Conservation (phyloP, 495 filamentous ascomycete species). For the Cercophora scortea region DNA sequence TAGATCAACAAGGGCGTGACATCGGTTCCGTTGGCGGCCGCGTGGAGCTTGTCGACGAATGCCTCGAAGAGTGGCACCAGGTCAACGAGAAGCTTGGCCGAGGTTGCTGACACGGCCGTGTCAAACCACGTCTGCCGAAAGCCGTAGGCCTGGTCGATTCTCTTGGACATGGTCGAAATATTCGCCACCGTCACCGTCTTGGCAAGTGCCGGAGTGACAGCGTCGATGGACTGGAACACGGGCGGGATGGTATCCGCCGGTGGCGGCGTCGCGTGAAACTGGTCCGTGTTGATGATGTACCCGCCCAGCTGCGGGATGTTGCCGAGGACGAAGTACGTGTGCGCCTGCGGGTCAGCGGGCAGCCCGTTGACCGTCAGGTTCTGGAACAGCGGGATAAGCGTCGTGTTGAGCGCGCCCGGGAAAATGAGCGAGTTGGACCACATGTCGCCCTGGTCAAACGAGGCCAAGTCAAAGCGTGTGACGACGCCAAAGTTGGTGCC, state of each 20-base stretch:
- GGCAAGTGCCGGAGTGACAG: background rate
- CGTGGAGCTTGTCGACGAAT: slow-evolving; percentile 3
- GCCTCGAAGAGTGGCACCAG: slow-evolving; percentile 11
- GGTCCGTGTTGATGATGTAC: slow-evolving; percentile 7
- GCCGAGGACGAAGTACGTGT: slow-evolving; percentile 15
- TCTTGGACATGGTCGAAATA: slow-evolving; percentile 4
- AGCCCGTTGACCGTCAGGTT: slow-evolving; percentile 15
- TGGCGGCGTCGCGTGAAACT: slow-evolving; percentile 10
- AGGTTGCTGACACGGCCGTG: slow-evolving; percentile 8
- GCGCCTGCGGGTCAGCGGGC: slow-evolving; percentile 8
- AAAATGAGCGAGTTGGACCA: slow-evolving; percentile 16
- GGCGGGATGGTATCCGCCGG: slow-evolving; percentile 1
- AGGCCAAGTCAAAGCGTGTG: slow-evolving; percentile 26
- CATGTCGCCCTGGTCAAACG: slow-evolving; percentile 18
- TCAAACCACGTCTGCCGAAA: slow-evolving; percentile 12
- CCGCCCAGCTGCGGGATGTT: slow-evolving; percentile 7
- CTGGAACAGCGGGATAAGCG: slow-evolving; percentile 14
- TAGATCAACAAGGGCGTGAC: slow-evolving; percentile 9
- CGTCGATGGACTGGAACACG: slow-evolving; percentile 6
- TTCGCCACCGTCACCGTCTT: slow-evolving; percentile 7
- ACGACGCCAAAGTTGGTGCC: slow-evolving; percentile 52
- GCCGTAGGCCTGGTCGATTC: slow-evolving; percentile 6
- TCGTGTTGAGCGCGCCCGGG: slow-evolving; percentile 11
- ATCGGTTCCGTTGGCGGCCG: slow-evolving; percentile 1
- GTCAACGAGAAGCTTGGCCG: slow-evolving; percentile 9